phyloP scores from a whole-genome alignment of 2,329 filamentous ascomycete species.

The Samsoniella hepiali region DNA sequence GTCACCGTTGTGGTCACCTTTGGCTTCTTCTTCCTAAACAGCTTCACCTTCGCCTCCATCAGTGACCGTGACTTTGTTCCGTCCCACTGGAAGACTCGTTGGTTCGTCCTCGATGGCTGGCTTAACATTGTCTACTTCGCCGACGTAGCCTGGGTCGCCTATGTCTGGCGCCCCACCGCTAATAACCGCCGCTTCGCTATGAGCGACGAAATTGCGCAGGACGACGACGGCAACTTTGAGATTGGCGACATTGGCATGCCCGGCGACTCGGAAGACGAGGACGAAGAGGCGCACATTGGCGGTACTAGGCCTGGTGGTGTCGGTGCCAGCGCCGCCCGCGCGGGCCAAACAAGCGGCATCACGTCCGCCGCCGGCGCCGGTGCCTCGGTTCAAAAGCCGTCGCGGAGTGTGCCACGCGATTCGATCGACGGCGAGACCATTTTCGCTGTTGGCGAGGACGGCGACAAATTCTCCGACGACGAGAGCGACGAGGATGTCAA shows the following conservation, averaged over 20 bases:
- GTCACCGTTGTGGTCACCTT: conserved; percentile 93
- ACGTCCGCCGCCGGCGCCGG: neutral
- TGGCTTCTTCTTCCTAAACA: conserved; percentile 98
- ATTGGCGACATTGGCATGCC: conserved; percentile 85
- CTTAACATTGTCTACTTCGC: conserved; percentile 93
- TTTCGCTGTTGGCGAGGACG: conserved; percentile 86
- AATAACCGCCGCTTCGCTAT: conserved; percentile 98
- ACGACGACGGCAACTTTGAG: conserved; percentile 93
- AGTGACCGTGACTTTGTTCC: conserved; percentile 87
- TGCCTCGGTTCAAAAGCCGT: conserved; percentile 8
- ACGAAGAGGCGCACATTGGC: conserved; percentile 53
- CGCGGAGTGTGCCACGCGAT: conserved; percentile 45
- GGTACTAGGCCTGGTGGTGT: conserved; percentile 25
- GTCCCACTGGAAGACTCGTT: conserved; percentile 93
- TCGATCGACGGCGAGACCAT: conserved; percentile 85
- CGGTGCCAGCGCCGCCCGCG: neutral
- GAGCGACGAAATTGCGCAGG: conserved; percentile 98
- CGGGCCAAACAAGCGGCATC: conserved; percentile 11
- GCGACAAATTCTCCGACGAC: conserved; percentile 78
- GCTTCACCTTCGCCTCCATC: conserved; percentile 85
- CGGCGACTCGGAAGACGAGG: conserved; percentile 55
- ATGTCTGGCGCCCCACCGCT: conserved; percentile 92
- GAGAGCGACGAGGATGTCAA: conserved; percentile 55
- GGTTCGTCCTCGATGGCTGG: conserved; percentile 98
- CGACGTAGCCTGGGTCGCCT: conserved; percentile 89